Conservation (phyloP, 805 yeast genomes). For the Myxozyma lipomycoides region DNA sequence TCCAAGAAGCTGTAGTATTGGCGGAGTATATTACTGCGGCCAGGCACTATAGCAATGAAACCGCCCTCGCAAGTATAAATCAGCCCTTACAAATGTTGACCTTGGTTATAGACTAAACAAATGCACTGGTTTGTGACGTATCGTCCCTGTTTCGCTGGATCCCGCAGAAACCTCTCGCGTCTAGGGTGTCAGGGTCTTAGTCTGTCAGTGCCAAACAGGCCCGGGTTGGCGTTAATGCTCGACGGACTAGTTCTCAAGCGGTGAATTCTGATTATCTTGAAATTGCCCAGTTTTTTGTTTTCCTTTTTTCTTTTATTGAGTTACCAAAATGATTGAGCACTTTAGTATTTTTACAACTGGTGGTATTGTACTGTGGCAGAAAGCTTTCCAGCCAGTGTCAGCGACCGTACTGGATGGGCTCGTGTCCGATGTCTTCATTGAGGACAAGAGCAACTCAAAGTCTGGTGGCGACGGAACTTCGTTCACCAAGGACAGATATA, state of each 20-base stretch:
- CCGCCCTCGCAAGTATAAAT: neutral
- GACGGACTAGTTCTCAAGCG: no score
- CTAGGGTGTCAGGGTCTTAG: neutral
- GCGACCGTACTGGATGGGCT: slow-evolving; percentile 45
- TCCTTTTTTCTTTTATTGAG: neutral
- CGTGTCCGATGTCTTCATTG: slow-evolving; percentile 48
- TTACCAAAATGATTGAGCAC: slow-evolving; percentile 44
- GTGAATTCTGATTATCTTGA: no score
- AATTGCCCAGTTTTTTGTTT: no score
- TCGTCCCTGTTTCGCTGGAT: neutral
- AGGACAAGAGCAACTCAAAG: slow-evolving; percentile 22
- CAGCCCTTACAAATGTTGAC: neutral
- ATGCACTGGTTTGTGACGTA: neutral
- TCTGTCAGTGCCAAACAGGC: neutral
- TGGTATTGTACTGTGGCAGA: slow-evolving; percentile 52
- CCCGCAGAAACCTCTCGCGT: neutral
- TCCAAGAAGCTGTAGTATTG: neutral
- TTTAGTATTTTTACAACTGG: slow-evolving; percentile 49
- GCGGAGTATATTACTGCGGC: neutral
- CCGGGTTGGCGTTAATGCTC: neutral
- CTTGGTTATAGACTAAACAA: neutral
- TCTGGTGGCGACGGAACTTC: slow-evolving; percentile 13
- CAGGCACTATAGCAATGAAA: neutral
- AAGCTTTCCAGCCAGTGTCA: slow-evolving; percentile 43
- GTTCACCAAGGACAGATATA: slow-evolving; percentile 40